Evolutionary conservation across 306 rosid species (phyloP), one percentile per base, ranked within the genome.

Genomic region (Dalbergia oliveri): DNA sequence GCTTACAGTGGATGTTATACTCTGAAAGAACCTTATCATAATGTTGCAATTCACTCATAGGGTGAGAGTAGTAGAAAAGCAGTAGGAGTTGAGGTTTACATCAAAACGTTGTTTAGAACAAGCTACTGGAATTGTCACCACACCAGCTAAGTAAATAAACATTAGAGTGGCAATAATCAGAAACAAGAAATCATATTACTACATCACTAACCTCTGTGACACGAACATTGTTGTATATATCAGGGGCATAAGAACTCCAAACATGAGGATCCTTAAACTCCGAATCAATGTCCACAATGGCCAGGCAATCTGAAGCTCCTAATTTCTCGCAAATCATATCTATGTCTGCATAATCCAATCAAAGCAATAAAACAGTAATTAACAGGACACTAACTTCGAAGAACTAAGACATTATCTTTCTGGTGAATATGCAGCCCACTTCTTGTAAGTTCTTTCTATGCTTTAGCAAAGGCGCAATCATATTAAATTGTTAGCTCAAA

Each of bases 171-270:
- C 43, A 54, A 72, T 47, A 77, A 35, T 73, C 76, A 26, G 3
- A 66, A 47, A 66, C 44, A 64, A 53, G 13, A n/a, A 26, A n/a
- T 58, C 53, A 63, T 37, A 84, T 70, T 56, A 15, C 80, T 66
- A 58, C 86, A 73, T 50, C 73, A 88, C 94, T 81, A 79, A 90
- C 98, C 98, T 94, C 98, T 43, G 86, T 79, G 45, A 94, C 88
- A 73, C 85, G 86, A 54, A 47, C 77, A 3, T 72, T 89, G 14
- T 62, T 70, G 87, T 94, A 89, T 59, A 94, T 92, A 59, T 90
- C 90, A 60, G 89, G 85, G 68, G 93, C 98, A 72, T 92, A 92
- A 83, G 82, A 70, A 79, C 94, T 88, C 90, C 98, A 94, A 16
- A 84, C 80, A 78, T 66, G 90, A 82, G 90, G 86, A 77, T 94